Base-by-base conservation (phyloP, 2,329 filamentous ascomycete species). In the Herpotrichia juniperi region DNA sequence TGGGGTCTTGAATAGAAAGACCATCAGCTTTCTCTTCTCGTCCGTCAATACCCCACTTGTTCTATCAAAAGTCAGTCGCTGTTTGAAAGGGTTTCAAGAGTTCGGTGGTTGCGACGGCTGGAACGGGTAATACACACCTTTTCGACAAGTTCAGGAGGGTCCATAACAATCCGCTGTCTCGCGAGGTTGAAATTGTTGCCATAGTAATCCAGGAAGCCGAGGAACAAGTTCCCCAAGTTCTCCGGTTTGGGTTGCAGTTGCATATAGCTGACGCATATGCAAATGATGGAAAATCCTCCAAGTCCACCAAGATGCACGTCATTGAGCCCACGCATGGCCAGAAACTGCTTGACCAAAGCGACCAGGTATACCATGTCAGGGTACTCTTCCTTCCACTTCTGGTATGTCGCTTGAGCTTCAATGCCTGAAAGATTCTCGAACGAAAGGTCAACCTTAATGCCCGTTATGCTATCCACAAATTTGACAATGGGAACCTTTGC, bases 401-500 rank as follows among this genome's bases (percentile, higher is more conserved):
- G 74, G 69, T 97, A 96, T 0, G 91, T 97, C 16, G 86, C 77
- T 65, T 94, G 88, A 2, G 94, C 93, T 16, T 83, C 76, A 9
- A 97, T 77, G 10, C 94, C 94, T 35, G 89, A 90, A 30, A 87
- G 76, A 67, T 97, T 97, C 75, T 99, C 93, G 68, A 99, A 97
- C 0, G 93, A 97, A 11, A 99, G 83, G 69, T 99, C 94, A 11
- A 97, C 89, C 61, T 89, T 90, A 47, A 99, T 78, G 11, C 87
- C 87, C 1, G 93, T 97, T 47, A 82, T 66, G 48, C 78, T 81
- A 67, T 99, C 94, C 39, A 91, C 82, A 66, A 90, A 97, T 73
- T 99, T 99, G 74, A 97, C 85, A 48, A 99, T 85, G 0, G 94
- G 94, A 2, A 99, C 93, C 64, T 89, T 91, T 19, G 94, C 93